Conservation (phyloP, 768 basidiomycete species). For the Lentinula sp. region DNA sequence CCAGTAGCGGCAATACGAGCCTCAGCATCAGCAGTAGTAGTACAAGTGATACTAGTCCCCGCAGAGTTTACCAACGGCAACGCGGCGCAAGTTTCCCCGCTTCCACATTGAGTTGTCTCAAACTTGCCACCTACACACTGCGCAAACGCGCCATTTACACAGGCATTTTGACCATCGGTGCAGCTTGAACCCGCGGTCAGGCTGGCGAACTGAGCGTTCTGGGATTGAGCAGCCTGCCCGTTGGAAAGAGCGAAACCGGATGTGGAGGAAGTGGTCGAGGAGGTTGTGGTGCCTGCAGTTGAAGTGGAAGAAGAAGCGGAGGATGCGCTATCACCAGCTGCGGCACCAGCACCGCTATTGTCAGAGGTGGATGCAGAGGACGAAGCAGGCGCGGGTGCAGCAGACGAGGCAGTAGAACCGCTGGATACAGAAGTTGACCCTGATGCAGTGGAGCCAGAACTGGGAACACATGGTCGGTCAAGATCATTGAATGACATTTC, state of each 20-base stretch:
- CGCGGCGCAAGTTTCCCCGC: constrained; percentile 27
- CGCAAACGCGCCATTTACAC: constrained; percentile 36
- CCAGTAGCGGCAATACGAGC: constrained; percentile 31
- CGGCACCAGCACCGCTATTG: constrained; percentile 5
- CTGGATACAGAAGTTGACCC: neutral
- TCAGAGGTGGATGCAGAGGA: constrained; percentile 9
- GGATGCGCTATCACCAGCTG: neutral
- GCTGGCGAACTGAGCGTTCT: constrained; percentile 33
- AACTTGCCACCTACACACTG: constrained; percentile 42
- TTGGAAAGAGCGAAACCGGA: constrained; percentile 24
- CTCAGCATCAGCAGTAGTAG: constrained; percentile 26
- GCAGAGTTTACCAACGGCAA: constrained; percentile 35
- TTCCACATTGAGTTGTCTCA: constrained; percentile 21
- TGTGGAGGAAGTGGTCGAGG: constrained; percentile 6
- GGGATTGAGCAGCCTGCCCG: constrained; percentile 29
- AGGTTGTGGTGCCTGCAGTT: constrained; percentile 3
- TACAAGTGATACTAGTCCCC: constrained; percentile 38
- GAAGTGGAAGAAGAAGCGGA: neutral
- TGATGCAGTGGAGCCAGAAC: neutral
- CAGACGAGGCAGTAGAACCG: neutral
- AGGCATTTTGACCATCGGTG: constrained; percentile 35
- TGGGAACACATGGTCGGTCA: neutral
- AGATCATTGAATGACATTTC: neutral
- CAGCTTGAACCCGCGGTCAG: constrained; percentile 33
- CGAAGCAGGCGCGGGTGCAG: neutral